Base-by-base conservation (phyloP, 345 rosid genomes). In the Populus simonii region DNA sequence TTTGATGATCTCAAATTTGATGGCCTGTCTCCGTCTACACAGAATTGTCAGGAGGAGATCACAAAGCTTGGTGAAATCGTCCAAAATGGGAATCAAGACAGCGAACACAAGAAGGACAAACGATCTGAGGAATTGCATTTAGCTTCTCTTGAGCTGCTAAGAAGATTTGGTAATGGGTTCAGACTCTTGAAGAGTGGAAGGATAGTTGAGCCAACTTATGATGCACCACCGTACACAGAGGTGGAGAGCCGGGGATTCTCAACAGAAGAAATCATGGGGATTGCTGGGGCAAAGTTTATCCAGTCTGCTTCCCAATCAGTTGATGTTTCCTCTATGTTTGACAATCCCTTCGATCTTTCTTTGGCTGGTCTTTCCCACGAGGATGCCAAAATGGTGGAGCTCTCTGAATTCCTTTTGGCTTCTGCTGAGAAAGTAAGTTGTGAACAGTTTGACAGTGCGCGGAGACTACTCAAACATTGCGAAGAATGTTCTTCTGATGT, bases 241-340 rank as follows among this genome's bases (percentile, higher is more conserved):
- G 70, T 31, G 18, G 68, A 62, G 15, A 63, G 29, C 7, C 35
- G 55, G 38, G 83, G 22, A 41, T 47, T 83, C 36, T 87, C 90
- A 1, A 62, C 83, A 8, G 88, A 85, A 79, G 88, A 86, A 41
- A 73, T 87, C 79, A 74, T 87, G 66, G 86, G 87, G 72, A 62
- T 85, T 51, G 91, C 91, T 12, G 90, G 88, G 38, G 89, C 77
- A 18, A 87, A 83, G 62, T 87, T 90, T 78, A 59, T 87, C 38
- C 82, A 67, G 47, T 76, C 82, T 39, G 74, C 75, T 59, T 80
- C 81, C 36, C 76, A 29, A 41, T 63, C 16, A 6, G 22, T 9
- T 15, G 70, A 63, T 31, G 31, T 47, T 66, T 27, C 68, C 16
- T 75, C 61, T 1, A 49, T 67, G 70, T 70, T 66, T 18, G 66